Evolutionary conservation across 345 rosid species (phyloP), one percentile per base, ranked within the genome.

Genomic region (Euphorbia lathyris): DNA sequence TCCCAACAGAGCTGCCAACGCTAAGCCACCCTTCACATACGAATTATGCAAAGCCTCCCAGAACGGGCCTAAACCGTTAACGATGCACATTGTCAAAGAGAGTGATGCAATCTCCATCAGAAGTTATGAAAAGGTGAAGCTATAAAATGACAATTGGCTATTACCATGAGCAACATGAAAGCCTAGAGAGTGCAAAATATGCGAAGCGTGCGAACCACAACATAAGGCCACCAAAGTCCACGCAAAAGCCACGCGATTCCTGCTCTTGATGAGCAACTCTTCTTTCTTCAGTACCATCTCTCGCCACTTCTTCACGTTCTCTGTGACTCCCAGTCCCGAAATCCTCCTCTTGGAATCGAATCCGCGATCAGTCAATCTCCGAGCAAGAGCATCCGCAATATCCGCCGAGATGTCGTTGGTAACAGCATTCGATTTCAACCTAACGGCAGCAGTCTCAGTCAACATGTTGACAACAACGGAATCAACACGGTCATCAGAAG

Each of bases 171-270:
- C 92, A 43, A 90, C 66, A 78, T 95, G 97, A 81, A 95, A 82
- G 72, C 96, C 99, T 27, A 88, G 60, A 30, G 98, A 88, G 75
- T 94, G 98, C 79, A 87, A 76, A 69, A 91, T 80, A 79, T 91
- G 98, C 29, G 96, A 86, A 83, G 87, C 85, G 38, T 94, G 98
- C 38, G 97, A 85, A 32, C 99, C 97, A 71, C 99, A 91, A 77
- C 97, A 95, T 74, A 95, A 59, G 30, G 99, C 97, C 79, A 90
- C 99, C 80, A 91, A 77, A 45, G 92, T 91, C 99, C 99, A 91
- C 11, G 99, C 96, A 73, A 94, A 85, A 10, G 90, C 88, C 69
- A 91, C 97, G 10, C 97, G 87, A 19, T 90, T 88, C 81, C 93
- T 85, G n/a, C 91, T 90, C 86, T 83, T 83, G 32, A 77, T 69